Conservation (phyloP, 257 asterid genomes). For the Eustoma russellianum region DNA sequence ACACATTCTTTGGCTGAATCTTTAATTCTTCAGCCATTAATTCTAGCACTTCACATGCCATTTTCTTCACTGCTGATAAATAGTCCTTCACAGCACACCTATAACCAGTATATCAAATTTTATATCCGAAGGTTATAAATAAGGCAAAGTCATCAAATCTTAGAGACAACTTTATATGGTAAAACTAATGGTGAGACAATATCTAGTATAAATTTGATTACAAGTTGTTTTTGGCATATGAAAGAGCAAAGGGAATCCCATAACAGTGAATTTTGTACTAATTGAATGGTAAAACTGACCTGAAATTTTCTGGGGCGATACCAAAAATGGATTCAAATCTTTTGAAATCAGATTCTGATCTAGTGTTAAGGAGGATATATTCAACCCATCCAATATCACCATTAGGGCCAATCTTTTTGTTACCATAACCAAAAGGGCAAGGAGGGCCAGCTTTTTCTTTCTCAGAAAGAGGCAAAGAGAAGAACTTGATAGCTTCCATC, state of each 20-base stretch:
- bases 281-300: constrained; percentile 19
- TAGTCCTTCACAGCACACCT: constrained; percentile 27
- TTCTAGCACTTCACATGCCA: constrained; percentile 34
- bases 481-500: constrained; percentile 54
- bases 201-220: too few species aligned
- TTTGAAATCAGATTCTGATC: constrained; percentile 28
- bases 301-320: constrained; percentile 43
- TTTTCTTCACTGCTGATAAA: constrained; percentile 22
- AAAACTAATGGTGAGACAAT: neutral
- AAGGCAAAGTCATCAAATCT: too few species aligned
- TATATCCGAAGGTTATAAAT: too few species aligned
- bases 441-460: constrained; percentile 56
- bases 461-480: constrained; percentile 41
- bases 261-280: neutral
- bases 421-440: constrained; percentile 73
- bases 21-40: constrained; percentile 27
- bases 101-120: neutral
- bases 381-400: constrained; percentile 76
- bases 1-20: constrained; percentile 21
- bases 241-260: neutral
- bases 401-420: constrained; percentile 45
- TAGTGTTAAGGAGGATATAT: constrained; percentile 46
- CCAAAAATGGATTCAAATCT: constrained; percentile 42
- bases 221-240: too few species aligned
- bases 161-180: too few species aligned